Evolutionary conservation across 805 yeast genomes (phyloP), one percentile per base, ranked within the genome.

Genomic region (Brettanomyces custersianus): DNA sequence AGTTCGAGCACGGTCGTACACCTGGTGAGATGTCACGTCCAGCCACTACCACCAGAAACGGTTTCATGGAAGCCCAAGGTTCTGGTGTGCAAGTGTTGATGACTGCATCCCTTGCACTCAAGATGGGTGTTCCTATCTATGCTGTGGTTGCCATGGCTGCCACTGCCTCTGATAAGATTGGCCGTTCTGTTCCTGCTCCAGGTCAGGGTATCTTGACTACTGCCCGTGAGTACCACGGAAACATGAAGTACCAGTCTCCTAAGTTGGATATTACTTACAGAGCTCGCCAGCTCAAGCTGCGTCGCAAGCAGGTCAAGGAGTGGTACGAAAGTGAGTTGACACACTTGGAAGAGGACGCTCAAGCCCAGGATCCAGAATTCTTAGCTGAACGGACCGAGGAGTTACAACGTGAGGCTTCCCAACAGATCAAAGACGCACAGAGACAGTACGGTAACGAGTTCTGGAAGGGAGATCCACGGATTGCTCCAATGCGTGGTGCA

Each of bases 1-100:
- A 92, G 67, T 70, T 81, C 48, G 95, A 74, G 34, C 92, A 85
- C 48, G 99, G 99, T 46, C 85, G 99, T 70, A 85, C 96, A 35
- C 97, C 99, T 49, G 71, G 80, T 40, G 98, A 92, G 65, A 92
- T 92, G 97, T 90, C 97, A 20, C 83, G 99, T 68, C 99, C 99
- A 39, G 74, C 96, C 37, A 88, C 99, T 36, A 81, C 96, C 29
- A 70, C 95, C 32, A 84, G 99, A 74, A 73, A 80, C 51, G 99
- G 99, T 51, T 92, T 92, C 72, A 92, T 92, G 97, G 99, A 92
- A 72, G 80, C 98, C 28, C 99, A 92, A 67, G 99, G 99, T 72
- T 77, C 97, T 36, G 99, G 99, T 77, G 82, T 85, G 50, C 96
- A 92, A 71, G 80, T 92, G 46, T 75, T 92, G 46, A 92, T 92